Evolutionary conservation across 202 grass and related monocot species (phyloP).

Genomic region (Bolboschoenoplectus hybrid): DNA sequence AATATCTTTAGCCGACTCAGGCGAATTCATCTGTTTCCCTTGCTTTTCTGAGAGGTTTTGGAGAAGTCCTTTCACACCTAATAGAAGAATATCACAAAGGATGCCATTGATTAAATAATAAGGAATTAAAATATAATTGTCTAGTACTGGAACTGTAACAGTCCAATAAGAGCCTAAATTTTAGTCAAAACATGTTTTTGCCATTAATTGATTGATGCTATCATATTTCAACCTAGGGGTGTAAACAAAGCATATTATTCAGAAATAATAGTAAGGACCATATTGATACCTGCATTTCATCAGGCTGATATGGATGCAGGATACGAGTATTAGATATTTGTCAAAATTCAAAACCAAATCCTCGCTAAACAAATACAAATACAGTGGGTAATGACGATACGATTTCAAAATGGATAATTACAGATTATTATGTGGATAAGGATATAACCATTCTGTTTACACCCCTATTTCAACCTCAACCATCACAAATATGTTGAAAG

Average conservation of each 20-base stretch:
- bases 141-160: slow-evolving; percentile 2
- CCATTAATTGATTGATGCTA: not conserved
- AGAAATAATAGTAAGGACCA: not conserved
- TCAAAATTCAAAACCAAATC: not conserved
- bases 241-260: not conserved
- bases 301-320: not conserved
- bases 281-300: not conserved
- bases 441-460: not conserved
- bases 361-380: not conserved
- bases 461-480: not conserved
- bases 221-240: not conserved
- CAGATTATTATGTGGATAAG: not conserved
- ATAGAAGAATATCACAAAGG: not conserved
- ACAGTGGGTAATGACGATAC: not conserved
- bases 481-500: not conserved
- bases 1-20: slow-evolving; percentile 95
- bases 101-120: not conserved
- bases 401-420: not conserved
- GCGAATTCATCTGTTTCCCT: slow-evolving; percentile 82
- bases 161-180: slow-evolving; percentile 6
- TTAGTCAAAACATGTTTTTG: not conserved
- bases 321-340: not conserved
- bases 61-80: slow-evolving; percentile 84
- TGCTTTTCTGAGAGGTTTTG: slow-evolving; percentile 95
- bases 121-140: slow-evolving; percentile 1